These are phyloP conservation scores for Pseudopyricularia javanii DNA, from an alignment of 2,329 filamentous ascomycete species.

Conservation along the genomic window DNA sequence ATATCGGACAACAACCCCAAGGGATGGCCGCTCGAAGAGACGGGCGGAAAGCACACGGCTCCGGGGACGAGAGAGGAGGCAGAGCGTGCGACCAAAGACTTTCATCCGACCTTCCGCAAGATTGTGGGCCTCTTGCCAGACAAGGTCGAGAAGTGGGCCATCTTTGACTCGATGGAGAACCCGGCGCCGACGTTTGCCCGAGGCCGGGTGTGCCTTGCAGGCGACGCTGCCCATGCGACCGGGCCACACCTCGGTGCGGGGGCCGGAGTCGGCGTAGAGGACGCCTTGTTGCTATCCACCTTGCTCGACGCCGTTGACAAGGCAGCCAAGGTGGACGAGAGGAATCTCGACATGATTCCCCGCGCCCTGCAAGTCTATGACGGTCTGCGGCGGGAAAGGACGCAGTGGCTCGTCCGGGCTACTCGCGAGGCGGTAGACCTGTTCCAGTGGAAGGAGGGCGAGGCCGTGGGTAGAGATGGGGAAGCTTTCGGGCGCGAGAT, in stretches of 20 bases:
- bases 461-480: conserved; percentile 14
- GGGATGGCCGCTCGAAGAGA: conserved; percentile 4
- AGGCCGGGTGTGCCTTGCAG: conserved; percentile 31
- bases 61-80: conserved; percentile 26
- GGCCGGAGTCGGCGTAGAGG: conserved; percentile 43
- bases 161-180: conserved; percentile 36
- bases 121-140: conserved; percentile 32
- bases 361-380: conserved; percentile 25
- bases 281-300: conserved; percentile 29
- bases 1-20: conserved; percentile 17
- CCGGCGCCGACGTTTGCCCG: conserved; percentile 30
- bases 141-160: conserved; percentile 37
- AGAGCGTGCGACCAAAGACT: conserved; percentile 23
- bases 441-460: conserved; percentile 22
- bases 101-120: conserved; percentile 22
- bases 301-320: conserved; percentile 14
- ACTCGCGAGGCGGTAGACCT: conserved; percentile 24
- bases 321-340: not conserved
- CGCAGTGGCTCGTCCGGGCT: conserved; percentile 28
- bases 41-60: conserved; percentile 16
- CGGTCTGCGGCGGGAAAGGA: conserved; percentile 22
- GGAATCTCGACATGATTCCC: conserved; percentile 1
- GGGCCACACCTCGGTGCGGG: conserved; percentile 43
- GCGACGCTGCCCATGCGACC: conserved; percentile 44
- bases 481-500: conserved; percentile 21